Conservation (phyloP, 768 basidiomycete species). For the Cantharellus anzutake region DNA sequence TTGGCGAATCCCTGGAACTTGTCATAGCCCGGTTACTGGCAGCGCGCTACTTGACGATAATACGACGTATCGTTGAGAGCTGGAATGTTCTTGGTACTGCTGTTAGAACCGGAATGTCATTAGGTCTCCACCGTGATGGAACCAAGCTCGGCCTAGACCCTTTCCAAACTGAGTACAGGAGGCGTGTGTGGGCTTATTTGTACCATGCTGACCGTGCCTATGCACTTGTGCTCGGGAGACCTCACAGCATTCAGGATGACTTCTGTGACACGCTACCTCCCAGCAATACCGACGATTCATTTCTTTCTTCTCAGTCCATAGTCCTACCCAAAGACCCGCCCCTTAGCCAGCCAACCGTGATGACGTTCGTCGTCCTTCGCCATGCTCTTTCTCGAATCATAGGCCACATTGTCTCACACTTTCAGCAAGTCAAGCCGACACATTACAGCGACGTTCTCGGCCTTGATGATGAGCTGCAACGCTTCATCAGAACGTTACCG, state of each 20-base stretch:
- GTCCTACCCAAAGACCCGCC: constrained; percentile 12
- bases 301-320: constrained; percentile 3
- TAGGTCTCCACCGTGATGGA: constrained; percentile 83
- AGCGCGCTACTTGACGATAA: constrained; percentile 50
- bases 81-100: constrained; percentile 93
- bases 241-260: constrained; percentile 60
- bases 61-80: constrained; percentile 80
- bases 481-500: constrained; percentile 57
- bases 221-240: constrained; percentile 78
- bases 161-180: constrained; percentile 66
- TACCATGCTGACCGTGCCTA: constrained; percentile 91
- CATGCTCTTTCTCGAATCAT: constrained; percentile 70
- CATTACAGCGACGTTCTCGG: constrained; percentile 69
- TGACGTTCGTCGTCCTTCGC: constrained; percentile 78
- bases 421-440: constrained; percentile 65
- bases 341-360: constrained; percentile 46
- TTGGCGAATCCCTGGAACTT: constrained; percentile 82
- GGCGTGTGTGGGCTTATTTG: constrained; percentile 61
- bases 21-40: constrained; percentile 82
- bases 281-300: constrained; percentile 42
- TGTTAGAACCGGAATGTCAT: constrained; percentile 80
- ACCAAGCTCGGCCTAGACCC: constrained; percentile 59
- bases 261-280: constrained; percentile 71
- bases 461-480: constrained; percentile 68
- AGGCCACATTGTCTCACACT: constrained; percentile 81